Evolutionary conservation across 1,284 basidiomycete species (phyloP).

Genomic region (Sporisorium iseilematis-ciliati): DNA sequence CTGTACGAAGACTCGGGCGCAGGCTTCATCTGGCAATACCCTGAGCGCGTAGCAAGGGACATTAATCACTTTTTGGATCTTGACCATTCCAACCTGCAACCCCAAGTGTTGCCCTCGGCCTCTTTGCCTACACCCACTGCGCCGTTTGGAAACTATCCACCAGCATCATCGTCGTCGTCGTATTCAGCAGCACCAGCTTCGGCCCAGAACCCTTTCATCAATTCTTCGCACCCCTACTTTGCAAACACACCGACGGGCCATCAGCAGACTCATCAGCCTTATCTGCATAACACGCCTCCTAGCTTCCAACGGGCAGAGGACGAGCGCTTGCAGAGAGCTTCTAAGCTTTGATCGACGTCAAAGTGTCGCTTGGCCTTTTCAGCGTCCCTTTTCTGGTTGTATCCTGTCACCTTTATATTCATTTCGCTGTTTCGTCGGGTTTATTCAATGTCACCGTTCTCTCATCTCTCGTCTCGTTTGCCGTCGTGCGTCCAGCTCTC

Average conservation of each 20-base stretch:
- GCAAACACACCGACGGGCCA: constrained; percentile 14
- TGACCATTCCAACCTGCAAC: constrained; percentile 33
- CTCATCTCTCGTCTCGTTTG: not conserved
- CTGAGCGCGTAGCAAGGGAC: constrained; percentile 36
- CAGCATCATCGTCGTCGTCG: not conserved
- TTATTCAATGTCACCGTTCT: constrained; percentile 18
- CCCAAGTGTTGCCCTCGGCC: constrained; percentile 36
- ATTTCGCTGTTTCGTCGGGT: not conserved
- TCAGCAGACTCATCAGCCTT: constrained; percentile 18
- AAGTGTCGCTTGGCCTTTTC: not conserved
- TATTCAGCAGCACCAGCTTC: not conserved
- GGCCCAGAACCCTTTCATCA: not conserved
- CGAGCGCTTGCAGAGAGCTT: constrained; percentile 18
- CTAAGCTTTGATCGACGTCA: constrained; percentile 22
- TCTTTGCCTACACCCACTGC: constrained; percentile 21
- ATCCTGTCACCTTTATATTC: not conserved
- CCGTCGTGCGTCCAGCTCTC: not conserved
- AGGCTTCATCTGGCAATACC: constrained; percentile 44
- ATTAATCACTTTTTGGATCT: constrained; percentile 42
- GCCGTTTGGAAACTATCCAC: constrained; percentile 4
- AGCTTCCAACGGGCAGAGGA: constrained; percentile 7
- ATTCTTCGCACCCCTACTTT: constrained; percentile 32
- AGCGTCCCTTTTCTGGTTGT: not conserved
- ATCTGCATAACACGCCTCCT: constrained; percentile 15
- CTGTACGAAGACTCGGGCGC: constrained; percentile 41